These are phyloP conservation scores for Marvania coccoides DNA, from an alignment of 139 green algal species.

Conservation along the genomic window DNA sequence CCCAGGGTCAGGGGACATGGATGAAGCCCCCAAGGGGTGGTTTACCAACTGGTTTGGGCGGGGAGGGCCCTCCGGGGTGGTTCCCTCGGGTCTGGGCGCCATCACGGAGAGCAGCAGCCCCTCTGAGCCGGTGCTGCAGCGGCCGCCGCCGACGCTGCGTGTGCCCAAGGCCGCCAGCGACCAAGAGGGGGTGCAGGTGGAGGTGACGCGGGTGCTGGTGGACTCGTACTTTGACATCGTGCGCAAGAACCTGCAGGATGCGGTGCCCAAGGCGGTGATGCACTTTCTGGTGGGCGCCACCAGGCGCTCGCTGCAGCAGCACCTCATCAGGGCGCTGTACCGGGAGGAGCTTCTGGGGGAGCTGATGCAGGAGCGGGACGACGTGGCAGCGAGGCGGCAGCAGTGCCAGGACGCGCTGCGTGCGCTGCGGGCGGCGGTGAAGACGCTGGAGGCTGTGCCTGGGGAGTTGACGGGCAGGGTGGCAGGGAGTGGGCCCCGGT, in stretches of 20 bases:
- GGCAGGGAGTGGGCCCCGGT: neutral
- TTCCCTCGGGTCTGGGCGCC: neutral
- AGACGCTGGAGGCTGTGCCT: constrained; percentile 49
- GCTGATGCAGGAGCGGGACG: constrained; percentile 72
- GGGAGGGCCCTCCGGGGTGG: neutral
- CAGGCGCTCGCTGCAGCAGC: constrained; percentile 72
- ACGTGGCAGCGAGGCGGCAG: constrained; percentile 50
- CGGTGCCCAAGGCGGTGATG: constrained; percentile 92
- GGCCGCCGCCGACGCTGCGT: constrained; percentile 22
- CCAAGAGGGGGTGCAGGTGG: constrained; percentile 69
- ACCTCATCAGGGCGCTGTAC: constrained; percentile 78
- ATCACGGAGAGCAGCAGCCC: neutral
- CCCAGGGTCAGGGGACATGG: too few relatives aligned
- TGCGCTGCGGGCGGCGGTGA: constrained; percentile 36
- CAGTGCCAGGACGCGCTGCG: constrained; percentile 39
- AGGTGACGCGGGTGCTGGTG: constrained; percentile 82
- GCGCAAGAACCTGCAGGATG: constrained; percentile 72
- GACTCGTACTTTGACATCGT: constrained; percentile 89
- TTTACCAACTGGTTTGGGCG: constrained; percentile 22
- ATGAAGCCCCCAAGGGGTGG: constrained; percentile 15
- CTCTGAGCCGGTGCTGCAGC: neutral
- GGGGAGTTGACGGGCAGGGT: constrained; percentile 28
- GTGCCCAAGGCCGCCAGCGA: constrained; percentile 36
- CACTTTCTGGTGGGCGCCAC: constrained; percentile 83
- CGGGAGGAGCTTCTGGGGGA: constrained; percentile 69